Evolutionary conservation across 1,284 basidiomycete species (phyloP).

Genomic region (Boletus sp.): DNA sequence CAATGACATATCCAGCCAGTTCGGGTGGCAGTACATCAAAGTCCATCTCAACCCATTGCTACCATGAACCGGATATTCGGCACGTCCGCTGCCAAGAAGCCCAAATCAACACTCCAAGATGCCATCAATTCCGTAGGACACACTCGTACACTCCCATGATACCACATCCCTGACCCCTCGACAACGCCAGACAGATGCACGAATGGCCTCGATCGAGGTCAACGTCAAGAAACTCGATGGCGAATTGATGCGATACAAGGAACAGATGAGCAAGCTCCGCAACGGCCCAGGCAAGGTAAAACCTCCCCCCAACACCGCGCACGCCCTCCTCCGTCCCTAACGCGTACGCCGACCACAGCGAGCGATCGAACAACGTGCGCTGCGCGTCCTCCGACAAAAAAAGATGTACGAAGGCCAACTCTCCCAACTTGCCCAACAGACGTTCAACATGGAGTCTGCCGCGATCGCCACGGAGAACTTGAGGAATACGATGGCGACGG

Average conservation of each 20-base stretch:
- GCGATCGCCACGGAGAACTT: constrained; percentile 96
- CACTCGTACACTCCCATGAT: constrained; percentile 5
- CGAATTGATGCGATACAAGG: constrained; percentile 91
- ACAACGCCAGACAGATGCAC: constrained; percentile 77
- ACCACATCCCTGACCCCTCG: constrained; percentile 17
- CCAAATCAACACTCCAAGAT: constrained; percentile 87
- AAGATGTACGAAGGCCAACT: constrained; percentile 96
- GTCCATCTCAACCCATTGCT: neutral
- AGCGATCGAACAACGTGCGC: constrained; percentile 94
- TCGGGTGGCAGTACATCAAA: constrained; percentile 8
- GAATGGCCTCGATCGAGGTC: constrained; percentile 92
- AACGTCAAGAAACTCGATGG: constrained; percentile 98
- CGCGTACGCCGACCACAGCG: constrained; percentile 48
- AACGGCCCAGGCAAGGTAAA: constrained; percentile 94
- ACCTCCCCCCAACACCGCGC: neutral
- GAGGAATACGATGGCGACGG: constrained; percentile 99
- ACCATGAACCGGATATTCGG: constrained; percentile 87
- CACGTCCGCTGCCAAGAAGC: constrained; percentile 75
- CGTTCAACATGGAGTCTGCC: constrained; percentile 99
- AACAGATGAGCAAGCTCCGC: constrained; percentile 94
- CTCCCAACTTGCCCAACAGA: constrained; percentile 90
- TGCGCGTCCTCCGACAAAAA: constrained; percentile 95
- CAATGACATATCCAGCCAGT: neutral
- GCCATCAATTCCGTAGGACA: constrained; percentile 83
- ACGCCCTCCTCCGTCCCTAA: neutral